These are phyloP conservation scores for Tausonia pullulans DNA, from an alignment of 1,284 basidiomycete genomes.

Conservation along the genomic window DNA sequence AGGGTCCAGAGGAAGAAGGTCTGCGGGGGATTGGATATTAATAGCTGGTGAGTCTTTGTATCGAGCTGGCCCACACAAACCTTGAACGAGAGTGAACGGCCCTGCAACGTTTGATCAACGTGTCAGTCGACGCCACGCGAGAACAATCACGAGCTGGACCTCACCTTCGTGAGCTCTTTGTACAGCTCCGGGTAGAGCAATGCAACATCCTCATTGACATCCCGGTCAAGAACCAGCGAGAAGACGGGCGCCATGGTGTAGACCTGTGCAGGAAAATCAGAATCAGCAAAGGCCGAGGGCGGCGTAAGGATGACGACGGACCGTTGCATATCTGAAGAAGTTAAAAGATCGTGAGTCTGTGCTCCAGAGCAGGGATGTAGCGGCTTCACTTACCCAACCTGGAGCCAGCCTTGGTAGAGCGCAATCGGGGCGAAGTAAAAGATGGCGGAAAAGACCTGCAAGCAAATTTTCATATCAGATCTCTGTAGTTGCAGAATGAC, in stretches of 20 bases:
- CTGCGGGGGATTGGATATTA: slow-evolving; percentile 14
- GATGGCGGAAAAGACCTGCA: slow-evolving; percentile 87
- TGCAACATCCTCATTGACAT: slow-evolving; percentile 91
- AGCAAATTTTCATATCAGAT: slow-evolving; percentile 35
- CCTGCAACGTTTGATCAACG: slow-evolving; percentile 40
- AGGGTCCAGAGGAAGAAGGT: slow-evolving; percentile 98
- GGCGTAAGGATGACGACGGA: too few relatives aligned
- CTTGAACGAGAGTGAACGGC: slow-evolving; percentile 81
- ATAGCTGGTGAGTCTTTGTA: too few relatives aligned
- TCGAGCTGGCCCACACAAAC: too few relatives aligned
- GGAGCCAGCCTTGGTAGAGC: slow-evolving; percentile 93
- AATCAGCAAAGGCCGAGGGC: too few relatives aligned
- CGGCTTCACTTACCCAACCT: slow-evolving; percentile 90
- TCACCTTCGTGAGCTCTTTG: slow-evolving; percentile 88
- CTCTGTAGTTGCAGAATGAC: background rate
- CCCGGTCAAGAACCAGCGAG: slow-evolving; percentile 87
- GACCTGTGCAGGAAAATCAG: background rate
- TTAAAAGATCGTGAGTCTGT: too few relatives aligned
- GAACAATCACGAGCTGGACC: slow-evolving; percentile 16
- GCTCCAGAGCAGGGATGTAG: too few relatives aligned
- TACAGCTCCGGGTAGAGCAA: slow-evolving; percentile 95
- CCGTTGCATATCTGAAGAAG: too few relatives aligned
- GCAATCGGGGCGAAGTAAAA: slow-evolving; percentile 99
- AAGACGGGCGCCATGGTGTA: slow-evolving; percentile 66
- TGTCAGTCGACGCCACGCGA: background rate